Conservation (phyloP, 1,284 basidiomycete genomes). For the Ustilago trichophora region DNA sequence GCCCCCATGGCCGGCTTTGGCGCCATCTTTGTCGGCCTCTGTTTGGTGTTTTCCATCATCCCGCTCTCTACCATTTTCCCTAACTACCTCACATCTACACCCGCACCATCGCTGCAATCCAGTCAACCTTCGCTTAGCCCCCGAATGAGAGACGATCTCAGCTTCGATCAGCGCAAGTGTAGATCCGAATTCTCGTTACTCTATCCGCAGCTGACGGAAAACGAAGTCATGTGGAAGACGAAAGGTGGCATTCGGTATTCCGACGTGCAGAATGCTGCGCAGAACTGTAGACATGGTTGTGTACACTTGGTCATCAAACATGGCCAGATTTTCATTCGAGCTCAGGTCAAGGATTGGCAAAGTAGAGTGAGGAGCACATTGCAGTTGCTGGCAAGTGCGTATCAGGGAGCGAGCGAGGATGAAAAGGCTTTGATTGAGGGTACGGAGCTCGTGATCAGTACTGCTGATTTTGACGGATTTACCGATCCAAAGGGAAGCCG, state of each 20-base stretch:
- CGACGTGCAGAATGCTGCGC: slow-evolving; percentile 29
- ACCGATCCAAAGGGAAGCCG: slow-evolving; percentile 9
- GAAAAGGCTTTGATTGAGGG: slow-evolving; percentile 30
- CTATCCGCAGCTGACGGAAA: slow-evolving; percentile 41
- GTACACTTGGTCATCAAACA: slow-evolving; percentile 40
- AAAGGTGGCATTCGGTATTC: slow-evolving; percentile 34
- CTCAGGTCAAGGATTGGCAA: slow-evolving; percentile 42
- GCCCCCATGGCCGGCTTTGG: slow-evolving; percentile 34
- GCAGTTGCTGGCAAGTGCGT: slow-evolving; percentile 25
- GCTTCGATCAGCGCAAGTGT: slow-evolving; percentile 19
- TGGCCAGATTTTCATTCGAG: slow-evolving; percentile 38
- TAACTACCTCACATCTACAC: too few species aligned
- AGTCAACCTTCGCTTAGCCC: slow-evolving; percentile 5
- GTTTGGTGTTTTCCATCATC: slow-evolving; percentile 27
- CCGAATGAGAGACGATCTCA: slow-evolving; percentile 9
- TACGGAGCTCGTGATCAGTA: slow-evolving; percentile 32
- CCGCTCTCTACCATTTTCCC: slow-evolving; percentile 25
- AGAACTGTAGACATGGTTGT: slow-evolving; percentile 31
- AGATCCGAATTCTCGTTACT: slow-evolving; percentile 40
- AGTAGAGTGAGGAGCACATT: slow-evolving; percentile 23
- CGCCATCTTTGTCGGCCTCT: slow-evolving; percentile 25
- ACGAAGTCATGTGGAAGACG: slow-evolving; percentile 22
- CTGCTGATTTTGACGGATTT: slow-evolving; percentile 43
- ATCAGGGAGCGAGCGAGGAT: slow-evolving; percentile 18
- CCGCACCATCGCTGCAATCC: too few species aligned